Evolutionary conservation across 1,284 basidiomycete genomes (phyloP).

Genomic region (Cutaneotrichosporon sp.): DNA sequence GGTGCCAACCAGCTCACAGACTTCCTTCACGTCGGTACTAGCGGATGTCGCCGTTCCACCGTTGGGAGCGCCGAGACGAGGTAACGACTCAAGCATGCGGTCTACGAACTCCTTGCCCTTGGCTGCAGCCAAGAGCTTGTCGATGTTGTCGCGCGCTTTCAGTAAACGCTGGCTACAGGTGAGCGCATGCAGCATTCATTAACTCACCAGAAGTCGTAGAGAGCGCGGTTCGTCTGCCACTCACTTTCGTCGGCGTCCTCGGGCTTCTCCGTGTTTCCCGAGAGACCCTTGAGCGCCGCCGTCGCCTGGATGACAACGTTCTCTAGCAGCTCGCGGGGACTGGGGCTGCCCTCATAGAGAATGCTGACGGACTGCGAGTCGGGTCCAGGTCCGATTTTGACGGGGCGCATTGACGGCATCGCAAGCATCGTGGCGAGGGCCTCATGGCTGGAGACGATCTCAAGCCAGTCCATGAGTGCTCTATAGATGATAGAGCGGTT

Average conservation of each 20-base stretch:
- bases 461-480: conserved; percentile 83
- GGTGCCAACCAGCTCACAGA: conserved; percentile 53
- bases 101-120: conserved; percentile 80
- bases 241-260: conserved; percentile 6
- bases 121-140: conserved; percentile 75
- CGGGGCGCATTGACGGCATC: conserved; percentile 82
- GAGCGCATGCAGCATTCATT: conserved; percentile 54
- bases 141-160: conserved; percentile 73
- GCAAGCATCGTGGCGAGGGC: conserved; percentile 89
- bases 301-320: conserved; percentile 82
- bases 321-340: conserved; percentile 83
- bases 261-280: conserved; percentile 54
- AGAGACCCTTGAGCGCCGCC: conserved; percentile 78
- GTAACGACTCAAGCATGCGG: conserved; percentile 69
- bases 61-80: conserved; percentile 59
- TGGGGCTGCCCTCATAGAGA: conserved; percentile 80
- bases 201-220: conserved; percentile 53
- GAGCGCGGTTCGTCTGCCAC: conserved; percentile 31
- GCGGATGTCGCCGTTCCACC: neutral
- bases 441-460: conserved; percentile 88
- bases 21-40: conserved; percentile 52
- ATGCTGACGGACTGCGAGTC: conserved; percentile 50
- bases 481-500: conserved; percentile 81
- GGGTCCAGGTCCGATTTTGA: conserved; percentile 17
- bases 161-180: conserved; percentile 77